These are phyloP conservation scores for Phylloporus sp. DNA, from an alignment of 768 basidiomycete genomes.

Conservation along the genomic window DNA sequence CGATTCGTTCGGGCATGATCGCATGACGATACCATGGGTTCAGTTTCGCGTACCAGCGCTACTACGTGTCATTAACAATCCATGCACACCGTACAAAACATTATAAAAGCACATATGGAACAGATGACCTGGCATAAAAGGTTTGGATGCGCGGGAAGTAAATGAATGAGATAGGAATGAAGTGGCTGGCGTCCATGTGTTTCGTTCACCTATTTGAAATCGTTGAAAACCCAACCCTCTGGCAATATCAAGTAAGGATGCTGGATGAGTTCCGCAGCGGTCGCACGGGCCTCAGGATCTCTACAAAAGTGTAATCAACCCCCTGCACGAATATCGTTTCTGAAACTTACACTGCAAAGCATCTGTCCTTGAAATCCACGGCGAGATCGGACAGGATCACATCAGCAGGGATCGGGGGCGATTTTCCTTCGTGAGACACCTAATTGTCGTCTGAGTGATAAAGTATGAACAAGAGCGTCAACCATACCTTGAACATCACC, in stretches of 20 bases:
- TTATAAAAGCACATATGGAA: conserved; percentile 34
- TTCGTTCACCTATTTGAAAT: conserved; percentile 32
- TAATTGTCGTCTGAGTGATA: conserved; percentile 28
- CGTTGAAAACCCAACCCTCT: conserved; percentile 71
- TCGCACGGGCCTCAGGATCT: conserved; percentile 81
- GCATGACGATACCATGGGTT: conserved; percentile 2
- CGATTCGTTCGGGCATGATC: conserved; percentile 62
- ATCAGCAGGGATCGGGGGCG: conserved; percentile 87
- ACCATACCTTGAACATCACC: conserved; percentile 87
- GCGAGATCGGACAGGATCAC: conserved; percentile 72
- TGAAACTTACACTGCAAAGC: conserved; percentile 80
- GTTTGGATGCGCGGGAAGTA: conserved; percentile 18
- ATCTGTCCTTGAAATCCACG: conserved; percentile 81
- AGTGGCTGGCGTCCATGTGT: conserved; percentile 14
- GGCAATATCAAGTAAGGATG: conserved; percentile 77
- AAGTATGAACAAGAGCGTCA: not conserved
- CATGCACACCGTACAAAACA: conserved; percentile 25
- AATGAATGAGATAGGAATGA: conserved; percentile 26
- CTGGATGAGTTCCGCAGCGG: conserved; percentile 69
- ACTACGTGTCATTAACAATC: conserved; percentile 27
- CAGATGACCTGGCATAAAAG: conserved; percentile 20
- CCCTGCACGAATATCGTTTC: not conserved
- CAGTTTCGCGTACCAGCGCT: conserved; percentile 32
- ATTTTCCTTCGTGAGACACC: conserved; percentile 81
- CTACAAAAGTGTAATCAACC: conserved; percentile 34